Percentiles rank a stretch among this genome's conserved stretches.
Evolutionary conservation across 2,329 filamentous ascomycete species (phyloP).

Genomic region (Calcarisporium arbuscula): DNA sequence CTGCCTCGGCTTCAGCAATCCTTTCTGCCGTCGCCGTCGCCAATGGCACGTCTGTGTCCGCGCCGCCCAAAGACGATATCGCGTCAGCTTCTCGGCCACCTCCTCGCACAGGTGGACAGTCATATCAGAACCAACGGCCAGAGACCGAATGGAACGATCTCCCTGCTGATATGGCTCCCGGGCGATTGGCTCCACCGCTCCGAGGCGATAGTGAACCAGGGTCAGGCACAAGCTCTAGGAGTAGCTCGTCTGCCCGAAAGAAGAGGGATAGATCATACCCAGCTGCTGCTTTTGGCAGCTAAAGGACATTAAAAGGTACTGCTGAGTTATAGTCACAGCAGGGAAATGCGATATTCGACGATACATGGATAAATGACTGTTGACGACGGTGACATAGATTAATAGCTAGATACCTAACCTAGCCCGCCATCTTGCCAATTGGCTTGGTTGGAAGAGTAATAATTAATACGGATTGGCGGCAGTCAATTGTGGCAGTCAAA

Average conservation of each 20-base stretch:
- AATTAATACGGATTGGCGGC: too few species aligned
- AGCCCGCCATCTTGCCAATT: too few species aligned
- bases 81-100: too few species aligned
- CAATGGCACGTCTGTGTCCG: slow-evolving; percentile 22
- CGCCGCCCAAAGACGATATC: slow-evolving; percentile 17
- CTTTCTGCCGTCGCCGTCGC: slow-evolving; percentile 20
- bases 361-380: too few species aligned
- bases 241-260: slow-evolving; percentile 47
- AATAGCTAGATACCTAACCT: too few species aligned
- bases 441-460: too few species aligned
- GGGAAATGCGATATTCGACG: too few species aligned
- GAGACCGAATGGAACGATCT: slow-evolving; percentile 62
- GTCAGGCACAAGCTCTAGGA: slow-evolving; percentile 46
- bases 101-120: too few species aligned
- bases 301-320: too few species aligned
- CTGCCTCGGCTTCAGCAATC: slow-evolving; percentile 17
- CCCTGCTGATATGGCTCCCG: slow-evolving; percentile 50
- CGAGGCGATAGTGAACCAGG: slow-evolving; percentile 22
- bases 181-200: slow-evolving; percentile 20
- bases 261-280: slow-evolving; percentile 58
- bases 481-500: too few species aligned
- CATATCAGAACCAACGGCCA: slow-evolving; percentile 53
- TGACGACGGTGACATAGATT: too few species aligned
- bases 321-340: too few species aligned
- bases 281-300: slow-evolving; percentile 52